Percentiles rank a stretch among this genome's conserved stretches.
Conservation (phyloP, 768 basidiomycete species). For the Kondoa malvinella region DNA sequence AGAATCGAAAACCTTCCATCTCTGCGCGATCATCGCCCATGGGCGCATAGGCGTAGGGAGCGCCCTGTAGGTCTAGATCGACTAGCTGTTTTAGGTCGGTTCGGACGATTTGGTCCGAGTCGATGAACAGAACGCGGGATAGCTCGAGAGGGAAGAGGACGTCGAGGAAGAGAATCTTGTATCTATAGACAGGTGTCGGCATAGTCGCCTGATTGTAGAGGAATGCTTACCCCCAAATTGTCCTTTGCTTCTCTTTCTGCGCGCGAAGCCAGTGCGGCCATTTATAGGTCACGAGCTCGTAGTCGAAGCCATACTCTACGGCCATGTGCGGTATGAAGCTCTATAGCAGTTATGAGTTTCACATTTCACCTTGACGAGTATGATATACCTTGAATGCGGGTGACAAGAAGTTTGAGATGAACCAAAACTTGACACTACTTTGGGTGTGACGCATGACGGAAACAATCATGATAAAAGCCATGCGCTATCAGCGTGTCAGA, state of each 20-base stretch:
- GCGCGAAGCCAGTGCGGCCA: slow-evolving; percentile 97
- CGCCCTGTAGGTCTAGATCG: slow-evolving; percentile 78
- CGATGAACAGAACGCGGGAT: slow-evolving; percentile 97
- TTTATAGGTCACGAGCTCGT: slow-evolving; percentile 94
- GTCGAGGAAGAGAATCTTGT: slow-evolving; percentile 98
- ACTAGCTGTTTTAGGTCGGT: slow-evolving; percentile 88
- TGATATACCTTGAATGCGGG: slow-evolving; percentile 54
- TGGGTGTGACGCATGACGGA: slow-evolving; percentile 89
- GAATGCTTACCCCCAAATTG: slow-evolving; percentile 64
- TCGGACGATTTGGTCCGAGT: slow-evolving; percentile 87
- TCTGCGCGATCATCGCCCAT: slow-evolving; percentile 92
- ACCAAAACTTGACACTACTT: slow-evolving; percentile 96
- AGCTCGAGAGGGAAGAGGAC: slow-evolving; percentile 98
- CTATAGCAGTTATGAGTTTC: slow-evolving; percentile 39
- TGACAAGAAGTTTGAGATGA: slow-evolving; percentile 97
- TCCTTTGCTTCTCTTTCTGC: slow-evolving; percentile 92
- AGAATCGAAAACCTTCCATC: slow-evolving; percentile 97
- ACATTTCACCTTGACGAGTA: not conserved
- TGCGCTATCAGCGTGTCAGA: slow-evolving; percentile 46
- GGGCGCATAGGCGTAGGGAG: slow-evolving; percentile 77
- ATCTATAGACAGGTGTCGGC: slow-evolving; percentile 32
- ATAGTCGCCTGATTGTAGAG: not conserved
- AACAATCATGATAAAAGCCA: slow-evolving; percentile 94
- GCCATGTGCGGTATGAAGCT: slow-evolving; percentile 81
- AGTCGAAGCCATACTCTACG: slow-evolving; percentile 77